These are phyloP conservation scores for Leucaena leucocephala DNA, from an alignment of 306 rosid genomes.

Conservation along the genomic window DNA sequence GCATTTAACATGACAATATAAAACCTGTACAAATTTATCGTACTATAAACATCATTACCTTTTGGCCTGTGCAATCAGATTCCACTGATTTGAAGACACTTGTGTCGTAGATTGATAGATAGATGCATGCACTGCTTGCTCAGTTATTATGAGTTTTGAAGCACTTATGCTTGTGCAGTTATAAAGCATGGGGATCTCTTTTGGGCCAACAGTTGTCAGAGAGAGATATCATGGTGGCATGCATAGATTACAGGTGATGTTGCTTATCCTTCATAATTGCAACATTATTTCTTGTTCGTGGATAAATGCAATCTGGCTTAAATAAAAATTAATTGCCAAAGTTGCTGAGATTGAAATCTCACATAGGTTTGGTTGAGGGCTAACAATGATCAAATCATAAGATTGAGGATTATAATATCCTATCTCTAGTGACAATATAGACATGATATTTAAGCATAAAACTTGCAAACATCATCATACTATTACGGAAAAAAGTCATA, in stretches of 20 bases:
- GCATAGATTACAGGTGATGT: conserved; percentile 89
- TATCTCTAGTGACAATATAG: not conserved
- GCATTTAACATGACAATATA: not conserved
- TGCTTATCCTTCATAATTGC: conserved; percentile 7
- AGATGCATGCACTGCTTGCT: not conserved
- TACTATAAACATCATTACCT: not conserved
- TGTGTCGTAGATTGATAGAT: not conserved
- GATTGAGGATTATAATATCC: not conserved
- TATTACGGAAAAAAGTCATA: not conserved
- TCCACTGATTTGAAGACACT: not conserved
- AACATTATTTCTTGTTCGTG: conserved; percentile 4
- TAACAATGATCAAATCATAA: not conserved
- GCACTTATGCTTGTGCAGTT: conserved; percentile 51
- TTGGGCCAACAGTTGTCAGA: conserved; percentile 90
- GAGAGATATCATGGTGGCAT: conserved; percentile 88
- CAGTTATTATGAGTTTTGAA: conserved; percentile 30
- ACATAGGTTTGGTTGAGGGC: not conserved
- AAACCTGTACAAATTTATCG: not conserved
- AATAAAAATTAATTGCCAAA: not conserved
- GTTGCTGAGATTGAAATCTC: not conserved
- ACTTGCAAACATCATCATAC: not conserved
- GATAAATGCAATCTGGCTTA: conserved; percentile 8
- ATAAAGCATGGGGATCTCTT: conserved; percentile 97
- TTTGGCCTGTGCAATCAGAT: not conserved
- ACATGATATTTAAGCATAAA: not conserved